Evolutionary conservation across 1,284 basidiomycete species (phyloP).

Genomic region (Ustilago cynodontis): DNA sequence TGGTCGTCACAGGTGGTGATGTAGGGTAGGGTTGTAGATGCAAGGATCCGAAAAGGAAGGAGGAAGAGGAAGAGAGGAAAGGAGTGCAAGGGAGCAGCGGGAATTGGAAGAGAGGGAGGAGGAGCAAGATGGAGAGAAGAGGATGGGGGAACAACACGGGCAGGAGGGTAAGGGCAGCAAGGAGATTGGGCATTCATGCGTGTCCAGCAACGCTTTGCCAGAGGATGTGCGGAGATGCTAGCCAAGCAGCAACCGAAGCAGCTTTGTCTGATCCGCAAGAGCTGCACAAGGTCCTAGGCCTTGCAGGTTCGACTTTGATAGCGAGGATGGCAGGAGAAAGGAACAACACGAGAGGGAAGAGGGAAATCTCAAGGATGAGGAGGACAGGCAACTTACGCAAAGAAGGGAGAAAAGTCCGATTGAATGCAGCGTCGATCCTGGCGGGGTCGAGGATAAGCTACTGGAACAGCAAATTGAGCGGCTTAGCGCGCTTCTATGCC

Average conservation of each 20-base stretch:
- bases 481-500: slow-evolving; percentile 26
- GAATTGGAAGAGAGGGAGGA: slow-evolving; percentile 5
- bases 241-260: not conserved
- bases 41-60: slow-evolving; percentile 19
- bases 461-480: slow-evolving; percentile 15
- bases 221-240: not conserved
- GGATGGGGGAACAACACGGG: slow-evolving; percentile 30
- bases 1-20: slow-evolving; percentile 15
- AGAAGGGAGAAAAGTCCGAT: slow-evolving; percentile 14
- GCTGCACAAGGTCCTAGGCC: not conserved
- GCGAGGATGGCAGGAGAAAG: not conserved
- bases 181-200: slow-evolving; percentile 9
- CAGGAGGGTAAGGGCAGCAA: slow-evolving; percentile 1
- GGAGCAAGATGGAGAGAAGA: slow-evolving; percentile 6
- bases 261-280: slow-evolving; percentile 17
- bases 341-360: not conserved
- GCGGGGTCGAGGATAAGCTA: slow-evolving; percentile 28
- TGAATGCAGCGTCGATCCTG: slow-evolving; percentile 46
- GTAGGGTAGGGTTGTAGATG: not conserved
- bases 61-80: slow-evolving; percentile 4
- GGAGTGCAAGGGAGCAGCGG: slow-evolving; percentile 9
- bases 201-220: not conserved
- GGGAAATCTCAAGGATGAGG: not conserved
- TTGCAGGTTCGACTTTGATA: not conserved
- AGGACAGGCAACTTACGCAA: slow-evolving; percentile 29